Conservation (phyloP, 2,329 filamentous ascomycete genomes). For the Chaetomiaceae sp. region DNA sequence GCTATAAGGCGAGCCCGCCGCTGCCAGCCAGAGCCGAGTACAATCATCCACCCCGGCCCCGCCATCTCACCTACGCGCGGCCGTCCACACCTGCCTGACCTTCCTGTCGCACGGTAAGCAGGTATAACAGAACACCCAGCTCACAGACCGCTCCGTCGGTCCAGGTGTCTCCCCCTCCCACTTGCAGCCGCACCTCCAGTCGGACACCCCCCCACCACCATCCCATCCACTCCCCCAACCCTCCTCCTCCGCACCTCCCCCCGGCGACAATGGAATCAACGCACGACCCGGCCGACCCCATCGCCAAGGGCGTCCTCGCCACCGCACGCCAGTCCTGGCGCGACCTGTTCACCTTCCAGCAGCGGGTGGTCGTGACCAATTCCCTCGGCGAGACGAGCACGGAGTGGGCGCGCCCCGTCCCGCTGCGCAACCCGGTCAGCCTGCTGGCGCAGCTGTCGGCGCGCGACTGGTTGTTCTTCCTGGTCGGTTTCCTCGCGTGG, state of each 20-base stretch:
- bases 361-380: conserved; percentile 62
- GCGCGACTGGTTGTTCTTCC: conserved; percentile 68
- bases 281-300: conserved; percentile 54
- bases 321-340: conserved; percentile 25
- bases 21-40: no score
- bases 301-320: conserved; percentile 54
- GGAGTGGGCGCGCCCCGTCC: conserved; percentile 63
- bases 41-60: no score
- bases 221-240: not conserved
- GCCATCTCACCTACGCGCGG: no score
- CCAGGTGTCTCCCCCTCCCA: no score
- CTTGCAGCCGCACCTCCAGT: no score
- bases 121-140: no score
- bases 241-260: not conserved
- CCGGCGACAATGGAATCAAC: conserved; percentile 21
- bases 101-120: no score
- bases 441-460: conserved; percentile 58
- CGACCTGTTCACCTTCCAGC: conserved; percentile 54
- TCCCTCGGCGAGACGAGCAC: conserved; percentile 57
- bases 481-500: conserved; percentile 70
- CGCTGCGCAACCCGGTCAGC: conserved; percentile 63
- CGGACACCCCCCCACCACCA: not conserved
- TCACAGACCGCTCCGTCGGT: no score
- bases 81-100: no score
- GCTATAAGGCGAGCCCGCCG: no score